Conservation (phyloP, 2,329 filamentous ascomycete species). For the Clathrospora elynae region DNA sequence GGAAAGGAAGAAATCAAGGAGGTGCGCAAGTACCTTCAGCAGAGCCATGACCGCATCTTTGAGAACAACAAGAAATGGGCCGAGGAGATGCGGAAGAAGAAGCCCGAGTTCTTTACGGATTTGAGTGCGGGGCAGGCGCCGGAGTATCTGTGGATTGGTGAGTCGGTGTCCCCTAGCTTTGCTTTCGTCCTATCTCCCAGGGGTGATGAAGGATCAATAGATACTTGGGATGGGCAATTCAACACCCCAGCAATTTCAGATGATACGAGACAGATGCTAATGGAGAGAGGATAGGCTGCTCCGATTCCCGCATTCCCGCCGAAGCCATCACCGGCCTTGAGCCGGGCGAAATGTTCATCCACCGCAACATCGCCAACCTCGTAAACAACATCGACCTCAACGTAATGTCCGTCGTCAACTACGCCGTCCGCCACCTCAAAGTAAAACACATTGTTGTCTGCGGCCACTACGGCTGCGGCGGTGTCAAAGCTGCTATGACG, state of each 20-base stretch:
- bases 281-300: conserved; percentile 37
- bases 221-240: not conserved
- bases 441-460: conserved; percentile 73
- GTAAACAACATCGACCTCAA: conserved; percentile 50
- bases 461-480: conserved; percentile 71
- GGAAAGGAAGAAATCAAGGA: conserved; percentile 28
- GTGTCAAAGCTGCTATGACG: conserved; percentile 66
- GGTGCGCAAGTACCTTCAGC: conserved; percentile 59
- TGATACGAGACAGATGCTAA: conserved; percentile 7
- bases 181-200: not conserved
- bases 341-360: conserved; percentile 43
- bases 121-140: conserved; percentile 68
- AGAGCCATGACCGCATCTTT: conserved; percentile 70
- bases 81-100: conserved; percentile 60
- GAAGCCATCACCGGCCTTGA: conserved; percentile 50
- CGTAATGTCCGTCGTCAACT: conserved; percentile 50
- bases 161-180: conserved; percentile 10
- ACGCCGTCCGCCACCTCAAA: conserved; percentile 50
- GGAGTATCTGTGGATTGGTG: conserved; percentile 65
- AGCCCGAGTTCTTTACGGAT: conserved; percentile 69
- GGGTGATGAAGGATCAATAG: not conserved
- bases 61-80: conserved; percentile 72
- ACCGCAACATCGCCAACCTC: conserved; percentile 47
- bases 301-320: conserved; percentile 49
- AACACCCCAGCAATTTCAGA: not conserved